Conservation (phyloP, 768 basidiomycete genomes). For the Boletus huronensis region DNA sequence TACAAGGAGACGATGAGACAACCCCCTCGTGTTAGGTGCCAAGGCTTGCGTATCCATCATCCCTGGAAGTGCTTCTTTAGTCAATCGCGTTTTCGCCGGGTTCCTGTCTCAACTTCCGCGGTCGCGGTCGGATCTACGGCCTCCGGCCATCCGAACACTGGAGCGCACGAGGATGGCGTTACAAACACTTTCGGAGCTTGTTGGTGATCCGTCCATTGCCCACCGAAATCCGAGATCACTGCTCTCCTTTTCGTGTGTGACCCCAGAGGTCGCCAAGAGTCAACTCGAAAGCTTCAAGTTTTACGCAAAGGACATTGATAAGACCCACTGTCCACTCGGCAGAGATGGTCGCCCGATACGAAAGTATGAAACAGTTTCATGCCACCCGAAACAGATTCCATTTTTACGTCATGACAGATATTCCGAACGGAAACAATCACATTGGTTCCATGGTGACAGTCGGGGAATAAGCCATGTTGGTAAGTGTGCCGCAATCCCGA, state of each 20-base stretch:
- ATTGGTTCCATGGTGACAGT: constrained; percentile 57
- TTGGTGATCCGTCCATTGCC: constrained; percentile 42
- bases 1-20: not conserved
- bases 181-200: constrained; percentile 48
- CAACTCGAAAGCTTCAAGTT: constrained; percentile 49
- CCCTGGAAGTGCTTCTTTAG: constrained; percentile 54
- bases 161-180: constrained; percentile 59
- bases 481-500: constrained; percentile 24
- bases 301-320: constrained; percentile 43
- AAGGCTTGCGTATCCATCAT: constrained; percentile 53
- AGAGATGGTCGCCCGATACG: constrained; percentile 57
- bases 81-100: constrained; percentile 59
- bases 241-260: constrained; percentile 65
- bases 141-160: constrained; percentile 31
- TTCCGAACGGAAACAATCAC: constrained; percentile 50
- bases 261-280: constrained; percentile 46
- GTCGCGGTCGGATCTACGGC: constrained; percentile 45
- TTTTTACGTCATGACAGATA: constrained; percentile 37
- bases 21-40: constrained; percentile 41
- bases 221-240: constrained; percentile 54
- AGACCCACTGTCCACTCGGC: constrained; percentile 54
- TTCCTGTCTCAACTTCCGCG: constrained; percentile 58
- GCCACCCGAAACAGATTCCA: not conserved
- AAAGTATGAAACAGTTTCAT: constrained; percentile 42
- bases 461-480: constrained; percentile 57